Conservation (phyloP, 768 basidiomycete genomes). For the Myochromella boudieri region DNA sequence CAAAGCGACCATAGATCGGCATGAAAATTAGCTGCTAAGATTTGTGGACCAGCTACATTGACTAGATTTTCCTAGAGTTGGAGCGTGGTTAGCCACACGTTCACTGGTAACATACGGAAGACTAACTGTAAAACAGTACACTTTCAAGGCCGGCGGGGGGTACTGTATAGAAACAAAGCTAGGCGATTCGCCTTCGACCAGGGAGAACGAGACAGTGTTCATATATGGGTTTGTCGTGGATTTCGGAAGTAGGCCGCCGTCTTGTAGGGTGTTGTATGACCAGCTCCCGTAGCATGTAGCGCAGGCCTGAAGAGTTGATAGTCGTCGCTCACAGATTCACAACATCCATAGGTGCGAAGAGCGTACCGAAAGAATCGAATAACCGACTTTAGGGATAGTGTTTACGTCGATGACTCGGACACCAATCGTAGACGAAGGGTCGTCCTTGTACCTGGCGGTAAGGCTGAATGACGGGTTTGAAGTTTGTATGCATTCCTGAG, state of each 20-base stretch:
- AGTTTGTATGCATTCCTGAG: conserved; percentile 7
- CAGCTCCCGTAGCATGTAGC: conserved; percentile 2
- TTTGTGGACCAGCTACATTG: conserved; percentile 10
- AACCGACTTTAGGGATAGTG: conserved; percentile 12
- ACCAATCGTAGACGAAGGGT: neutral
- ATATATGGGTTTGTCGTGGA: conserved; percentile 6
- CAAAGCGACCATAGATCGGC: conserved; percentile 21
- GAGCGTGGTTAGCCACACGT: neutral
- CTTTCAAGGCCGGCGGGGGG: conserved; percentile 6
- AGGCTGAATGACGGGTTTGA: conserved; percentile 9
- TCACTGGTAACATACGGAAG: neutral
- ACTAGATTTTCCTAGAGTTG: conserved; percentile 7
- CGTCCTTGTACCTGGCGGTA: conserved; percentile 10
- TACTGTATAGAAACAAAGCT: conserved; percentile 13
- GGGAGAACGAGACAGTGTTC: conserved; percentile 12
- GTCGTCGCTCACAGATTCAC: neutral
- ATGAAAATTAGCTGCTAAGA: conserved; percentile 12
- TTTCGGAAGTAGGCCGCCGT: conserved; percentile 11
- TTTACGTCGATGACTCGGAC: conserved; percentile 15
- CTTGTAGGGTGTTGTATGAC: conserved; percentile 9
- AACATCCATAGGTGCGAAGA: neutral
- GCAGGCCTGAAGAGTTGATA: conserved; percentile 7
- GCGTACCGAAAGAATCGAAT: conserved; percentile 15
- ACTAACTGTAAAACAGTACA: conserved; percentile 16
- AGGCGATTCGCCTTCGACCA: conserved; percentile 12